Evolutionary conservation across 805 yeast species (phyloP), one percentile per base, ranked within the genome.

Genomic region (Kluyveromyces siamensis): DNA sequence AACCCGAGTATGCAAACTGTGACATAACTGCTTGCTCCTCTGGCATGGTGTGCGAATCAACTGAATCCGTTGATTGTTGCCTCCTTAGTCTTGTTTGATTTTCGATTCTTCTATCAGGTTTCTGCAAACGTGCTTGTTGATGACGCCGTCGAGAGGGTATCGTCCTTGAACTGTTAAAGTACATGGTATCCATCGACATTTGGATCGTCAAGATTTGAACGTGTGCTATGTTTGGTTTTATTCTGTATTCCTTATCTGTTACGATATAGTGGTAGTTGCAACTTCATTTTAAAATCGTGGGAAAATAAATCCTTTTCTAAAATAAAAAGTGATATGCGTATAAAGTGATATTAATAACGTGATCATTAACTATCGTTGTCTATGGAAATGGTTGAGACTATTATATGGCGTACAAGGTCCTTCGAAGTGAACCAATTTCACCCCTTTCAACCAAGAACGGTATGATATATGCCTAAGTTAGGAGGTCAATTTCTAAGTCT

Each of bases 161-260:
- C 55, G 62, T 48, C 50, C 65, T 53, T 35, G 67, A 56, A 50
- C 63, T 63, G 46, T 62, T 62, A 50, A 62, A 50, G 47, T 62
- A 62, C 63, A 55, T 61, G 36, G 68, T 61, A 55, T 62, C 67
- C 16, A 63, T 54, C 16, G 67, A 61, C 68, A 63, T 62, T 14
- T 42, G 14, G 13, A 16, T 13, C 18, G 19, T 30, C 8, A 30
- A 30, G 11, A 30, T 30, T 30, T 4, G 14, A 13, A 30, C 11
- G 35, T 30, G 14, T 30, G 11, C 14, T 30, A 11, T 30, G 35
- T 30, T 30, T 30, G 14, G 3, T 30, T 13, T 4, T 30, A 30
- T 4, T 5, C 35, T 30, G 11, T 30, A 30, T 8, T 30, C 4
- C 14, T 30, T 30, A 30, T 30, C 11, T 13, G 3, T 30, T 30